Base-by-base conservation (phyloP, 306 rosid species). In the Vicia sativa region DNA sequence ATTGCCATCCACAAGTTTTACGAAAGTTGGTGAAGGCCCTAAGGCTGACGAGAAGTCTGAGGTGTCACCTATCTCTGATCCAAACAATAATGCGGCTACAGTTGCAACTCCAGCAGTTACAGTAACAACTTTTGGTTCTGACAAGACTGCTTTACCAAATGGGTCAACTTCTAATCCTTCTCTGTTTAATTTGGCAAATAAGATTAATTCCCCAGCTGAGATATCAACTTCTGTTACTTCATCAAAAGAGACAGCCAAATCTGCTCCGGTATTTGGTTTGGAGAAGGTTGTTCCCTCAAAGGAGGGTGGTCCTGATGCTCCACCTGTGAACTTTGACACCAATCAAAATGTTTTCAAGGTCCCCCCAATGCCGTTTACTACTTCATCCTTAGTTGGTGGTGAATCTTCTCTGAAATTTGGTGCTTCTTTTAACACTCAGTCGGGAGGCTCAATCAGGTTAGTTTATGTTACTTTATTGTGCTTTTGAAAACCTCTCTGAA, bases 401-500 rank as follows among this genome's bases (percentile, higher is more conserved):
- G 86, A 74, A 69, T 72, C 84, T 46, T 48, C 60, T 57, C 11
- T 45, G 68, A 78, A 68, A 50, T 61, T 71, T 34, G 82, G 72
- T 46, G 71, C 77, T 70, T 44, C 72, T 78, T 81, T 75, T 26
- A 73, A 68, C 50, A 21, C 83, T 39, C 79, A 74, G 61, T 71
- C 73, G 6, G 91, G 72, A 79, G 78, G 49, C 79, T 79, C 81
- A 25, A 61, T 56, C 90, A 87, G 89, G 97, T 91, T 44, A 72
- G 83, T 76, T 10, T 72, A 38, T 53, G 35, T 35, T 19, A 49
- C 60, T 73, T 34, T 34, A 11, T 23, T 73, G 62, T n/a, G 46
- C 38, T 66, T 53, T 54, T 63, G 29, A 19, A 13, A 64, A 37
- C 9, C 34, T 59, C 2, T 44, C 25, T 11, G 56, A 26, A 19